phyloP scores from a whole-genome alignment of 768 basidiomycete genomes.

The Agrocybe pediades region DNA sequence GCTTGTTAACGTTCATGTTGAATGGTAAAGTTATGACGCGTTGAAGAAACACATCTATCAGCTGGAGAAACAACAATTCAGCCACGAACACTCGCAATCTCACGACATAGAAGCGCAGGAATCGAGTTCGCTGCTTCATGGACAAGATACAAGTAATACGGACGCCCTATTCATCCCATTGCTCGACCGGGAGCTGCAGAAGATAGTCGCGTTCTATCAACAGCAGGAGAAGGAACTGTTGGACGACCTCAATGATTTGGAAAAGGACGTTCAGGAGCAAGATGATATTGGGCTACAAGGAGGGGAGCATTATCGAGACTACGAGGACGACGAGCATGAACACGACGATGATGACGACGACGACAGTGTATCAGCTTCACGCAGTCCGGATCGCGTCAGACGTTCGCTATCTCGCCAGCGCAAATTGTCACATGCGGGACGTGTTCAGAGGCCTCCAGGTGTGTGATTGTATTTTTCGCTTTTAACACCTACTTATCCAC shows the following conservation, averaged over 20 bases:
- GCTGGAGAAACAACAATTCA: slow-evolving; percentile 75
- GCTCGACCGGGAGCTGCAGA: slow-evolving; percentile 80
- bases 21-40: slow-evolving; percentile 70
- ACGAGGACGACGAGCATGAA: slow-evolving; percentile 61
- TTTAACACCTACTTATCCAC: background rate
- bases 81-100: slow-evolving; percentile 31
- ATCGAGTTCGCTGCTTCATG: slow-evolving; percentile 52
- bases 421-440: slow-evolving; percentile 29
- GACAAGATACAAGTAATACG: slow-evolving; percentile 36
- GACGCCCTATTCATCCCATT: slow-evolving; percentile 70
- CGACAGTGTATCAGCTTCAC: slow-evolving; percentile 34
- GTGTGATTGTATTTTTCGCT: slow-evolving; percentile 6
- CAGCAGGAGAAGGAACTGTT: slow-evolving; percentile 73
- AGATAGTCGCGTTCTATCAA: slow-evolving; percentile 80
- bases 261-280: slow-evolving; percentile 56
- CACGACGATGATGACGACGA: slow-evolving; percentile 51
- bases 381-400: slow-evolving; percentile 34
- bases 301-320: slow-evolving; percentile 55
- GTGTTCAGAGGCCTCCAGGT: slow-evolving; percentile 17
- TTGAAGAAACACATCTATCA: slow-evolving; percentile 87
- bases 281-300: slow-evolving; percentile 59
- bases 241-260: slow-evolving; percentile 58
- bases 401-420: slow-evolving; percentile 33
- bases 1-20: background rate
- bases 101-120: slow-evolving; percentile 70